Evolutionary conservation across 805 yeast genomes (phyloP).

Genomic region (Lipomyces yamanashiensis): DNA sequence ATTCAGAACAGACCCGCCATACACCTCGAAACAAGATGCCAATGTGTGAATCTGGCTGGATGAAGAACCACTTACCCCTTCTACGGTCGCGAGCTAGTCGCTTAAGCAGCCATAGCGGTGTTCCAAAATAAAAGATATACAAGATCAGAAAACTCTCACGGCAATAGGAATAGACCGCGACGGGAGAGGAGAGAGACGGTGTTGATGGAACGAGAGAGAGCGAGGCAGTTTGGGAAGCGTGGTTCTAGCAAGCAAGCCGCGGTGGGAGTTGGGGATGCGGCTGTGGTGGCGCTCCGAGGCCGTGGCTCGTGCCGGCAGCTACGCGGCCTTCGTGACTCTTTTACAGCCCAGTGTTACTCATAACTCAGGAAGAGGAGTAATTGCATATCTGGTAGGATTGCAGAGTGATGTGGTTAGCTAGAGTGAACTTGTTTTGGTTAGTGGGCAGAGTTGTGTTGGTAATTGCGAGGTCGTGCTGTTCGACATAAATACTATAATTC

Average conservation of each 20-base stretch:
- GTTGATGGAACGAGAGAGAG: background rate
- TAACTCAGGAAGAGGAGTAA: no score
- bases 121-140: background rate
- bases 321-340: background rate
- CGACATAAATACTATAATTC: no score
- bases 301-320: constrained; percentile 4
- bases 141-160: background rate
- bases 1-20: no score
- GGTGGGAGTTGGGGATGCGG: constrained; percentile 12
- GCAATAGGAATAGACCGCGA: background rate
- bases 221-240: no score
- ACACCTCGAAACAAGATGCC: no score
- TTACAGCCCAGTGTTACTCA: background rate
- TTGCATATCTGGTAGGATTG: no score
- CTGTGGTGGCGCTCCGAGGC: constrained; percentile 12
- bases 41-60: no score
- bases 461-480: no score
- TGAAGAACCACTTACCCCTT: constrained; percentile 14
- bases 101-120: constrained; percentile 30
- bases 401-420: no score
- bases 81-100: constrained; percentile 20
- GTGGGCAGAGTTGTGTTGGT: no score
- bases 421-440: no score
- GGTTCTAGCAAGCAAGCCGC: background rate
- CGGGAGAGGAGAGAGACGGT: background rate